Evolutionary conservation across 768 basidiomycete genomes (phyloP), one percentile per base, ranked within the genome.

Genomic region (Kwoniella bestiolae): DNA sequence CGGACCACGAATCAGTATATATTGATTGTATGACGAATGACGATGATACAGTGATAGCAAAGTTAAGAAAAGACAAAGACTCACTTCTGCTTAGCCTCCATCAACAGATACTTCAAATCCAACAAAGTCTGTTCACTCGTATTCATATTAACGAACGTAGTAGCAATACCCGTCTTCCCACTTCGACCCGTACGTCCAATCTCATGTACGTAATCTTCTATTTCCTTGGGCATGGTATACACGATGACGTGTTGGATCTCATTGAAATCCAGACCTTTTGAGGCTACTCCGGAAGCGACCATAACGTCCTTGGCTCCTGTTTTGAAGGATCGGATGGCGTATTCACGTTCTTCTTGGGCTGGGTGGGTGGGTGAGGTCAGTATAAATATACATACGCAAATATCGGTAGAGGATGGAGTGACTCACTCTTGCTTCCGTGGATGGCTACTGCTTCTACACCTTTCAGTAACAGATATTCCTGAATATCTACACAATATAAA

Each of bases 181-280:
- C 91, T 93, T 71, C 96, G 88, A 56, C 96, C 96, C 6, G 96
- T 99, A 66, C 96, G 90, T 28, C 96, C 96, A 70, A 98, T 98
- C 82, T 99, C 95, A 83, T 99, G 96, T 55, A 98, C 95, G 75
- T 99, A 99, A 80, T 99, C 96, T 67, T 99, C 96, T 68, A 99
- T 99, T 83, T 99, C 96, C 81, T 98, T 99, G 0, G 96, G 96
- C 96, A 99, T 98, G 31, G 91, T 89, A 81, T 94, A 99, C 68
- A 97, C 98, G 82, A 99, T 97, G 78, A 98, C 94, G 79, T 97
- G 96, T 74, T 97, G 94, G 64, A 99, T 95, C 76, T 98, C 96
- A 80, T 91, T 94, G 82, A 99, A 99, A 82, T 99, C 96, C 66
- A 99, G 87, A 29, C 96, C 96, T 81, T 99, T 98, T 41, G 93